Conservation (phyloP, 2,329 filamentous ascomycete genomes). For the Massarina eburnea region DNA sequence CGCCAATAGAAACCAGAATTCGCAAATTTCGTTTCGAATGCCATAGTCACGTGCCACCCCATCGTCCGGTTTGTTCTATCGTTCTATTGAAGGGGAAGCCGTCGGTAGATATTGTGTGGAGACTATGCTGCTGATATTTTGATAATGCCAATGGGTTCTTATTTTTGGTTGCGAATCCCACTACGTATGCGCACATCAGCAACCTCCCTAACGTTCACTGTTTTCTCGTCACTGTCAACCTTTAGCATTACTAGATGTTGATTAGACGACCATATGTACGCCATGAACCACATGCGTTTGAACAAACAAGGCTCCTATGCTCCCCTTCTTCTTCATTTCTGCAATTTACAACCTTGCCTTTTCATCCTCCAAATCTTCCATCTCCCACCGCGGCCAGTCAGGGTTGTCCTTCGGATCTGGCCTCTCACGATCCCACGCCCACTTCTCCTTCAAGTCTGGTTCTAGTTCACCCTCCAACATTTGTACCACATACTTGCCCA, state of each 20-base stretch:
- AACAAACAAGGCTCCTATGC: not conserved
- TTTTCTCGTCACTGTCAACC: no score
- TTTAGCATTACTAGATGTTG: no score
- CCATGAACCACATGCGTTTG: no score
- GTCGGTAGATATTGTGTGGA: no score
- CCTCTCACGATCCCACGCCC: conserved; percentile 61
- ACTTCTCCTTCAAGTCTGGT: conserved; percentile 61
- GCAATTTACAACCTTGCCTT: conserved; percentile 29
- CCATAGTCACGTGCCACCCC: not conserved
- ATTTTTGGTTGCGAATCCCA: no score
- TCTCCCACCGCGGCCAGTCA: conserved; percentile 61
- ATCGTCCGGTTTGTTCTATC: no score
- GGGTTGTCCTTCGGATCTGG: conserved; percentile 55
- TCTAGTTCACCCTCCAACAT: conserved; percentile 47
- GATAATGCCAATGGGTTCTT: no score
- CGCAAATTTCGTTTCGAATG: not conserved
- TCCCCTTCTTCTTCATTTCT: not conserved
- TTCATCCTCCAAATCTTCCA: conserved; percentile 54
- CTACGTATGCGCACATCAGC: no score
- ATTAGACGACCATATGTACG: no score
- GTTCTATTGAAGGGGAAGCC: no score
- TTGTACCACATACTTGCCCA: conserved; percentile 58
- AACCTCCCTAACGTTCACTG: no score
- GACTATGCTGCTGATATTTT: no score
- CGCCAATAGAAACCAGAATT: conserved; percentile 1